Evolutionary conservation across 2,329 filamentous ascomycete species (phyloP).

Genomic region (Tricladium varicosporioides): DNA sequence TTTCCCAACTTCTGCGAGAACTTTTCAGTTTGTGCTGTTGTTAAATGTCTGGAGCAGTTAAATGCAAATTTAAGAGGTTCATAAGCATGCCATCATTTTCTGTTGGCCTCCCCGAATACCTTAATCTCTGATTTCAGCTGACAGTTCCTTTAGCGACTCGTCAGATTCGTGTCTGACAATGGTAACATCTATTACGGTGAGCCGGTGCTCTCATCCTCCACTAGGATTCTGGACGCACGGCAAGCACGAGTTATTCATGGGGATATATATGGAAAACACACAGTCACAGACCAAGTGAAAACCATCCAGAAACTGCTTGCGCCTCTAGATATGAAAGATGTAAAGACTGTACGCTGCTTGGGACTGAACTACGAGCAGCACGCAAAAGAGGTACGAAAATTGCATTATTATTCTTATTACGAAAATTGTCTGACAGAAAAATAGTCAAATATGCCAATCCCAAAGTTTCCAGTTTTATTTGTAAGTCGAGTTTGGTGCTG

Average conservation of each 20-base stretch:
- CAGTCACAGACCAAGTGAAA: constrained; percentile 60
- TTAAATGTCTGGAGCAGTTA: too few species aligned
- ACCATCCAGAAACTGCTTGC: constrained; percentile 57
- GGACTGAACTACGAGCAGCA: constrained; percentile 73
- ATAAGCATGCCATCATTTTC: constrained; percentile 44
- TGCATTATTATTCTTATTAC: not conserved
- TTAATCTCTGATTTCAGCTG: constrained; percentile 4
- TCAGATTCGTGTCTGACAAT: constrained; percentile 71
- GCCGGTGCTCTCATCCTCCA: constrained; percentile 65
- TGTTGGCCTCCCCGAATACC: constrained; percentile 29
- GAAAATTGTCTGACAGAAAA: not conserved
- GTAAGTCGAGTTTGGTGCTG: constrained; percentile 36
- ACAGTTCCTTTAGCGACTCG: constrained; percentile 55
- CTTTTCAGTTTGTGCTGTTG: too few species aligned
- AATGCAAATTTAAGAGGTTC: not conserved
- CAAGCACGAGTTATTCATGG: constrained; percentile 63
- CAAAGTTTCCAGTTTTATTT: constrained; percentile 71
- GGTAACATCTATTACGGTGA: constrained; percentile 72
- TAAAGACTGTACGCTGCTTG: constrained; percentile 66
- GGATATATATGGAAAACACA: constrained; percentile 63
- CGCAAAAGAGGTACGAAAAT: constrained; percentile 57
- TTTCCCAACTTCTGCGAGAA: too few species aligned
- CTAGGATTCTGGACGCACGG: constrained; percentile 58
- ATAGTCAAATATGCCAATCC: constrained; percentile 62
- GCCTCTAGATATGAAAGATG: constrained; percentile 60